phyloP scores from a whole-genome alignment of 345 rosid genomes.

The Ceriops decandra region DNA sequence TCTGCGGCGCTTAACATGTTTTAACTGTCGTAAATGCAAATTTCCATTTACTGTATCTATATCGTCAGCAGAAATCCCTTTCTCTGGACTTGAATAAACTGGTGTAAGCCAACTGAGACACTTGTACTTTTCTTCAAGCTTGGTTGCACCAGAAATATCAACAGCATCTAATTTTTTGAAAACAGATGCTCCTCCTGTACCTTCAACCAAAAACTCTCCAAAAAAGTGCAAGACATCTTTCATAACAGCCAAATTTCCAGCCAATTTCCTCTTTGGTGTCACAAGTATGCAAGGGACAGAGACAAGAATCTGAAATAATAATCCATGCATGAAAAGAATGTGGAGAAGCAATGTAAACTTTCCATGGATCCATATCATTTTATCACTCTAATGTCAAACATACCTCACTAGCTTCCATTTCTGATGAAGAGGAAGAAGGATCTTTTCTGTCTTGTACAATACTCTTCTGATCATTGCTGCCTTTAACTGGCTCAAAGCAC shows the following conservation, averaged over 20 bases:
- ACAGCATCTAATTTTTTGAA: slow-evolving; percentile 60
- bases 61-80: slow-evolving; percentile 40
- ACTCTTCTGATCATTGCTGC: slow-evolving; percentile 57
- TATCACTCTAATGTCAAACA: slow-evolving; percentile 13
- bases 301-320: slow-evolving; percentile 59
- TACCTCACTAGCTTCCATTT: slow-evolving; percentile 76
- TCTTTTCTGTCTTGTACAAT: slow-evolving; percentile 52
- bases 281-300: slow-evolving; percentile 82
- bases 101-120: slow-evolving; percentile 49
- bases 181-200: slow-evolving; percentile 82
- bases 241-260: slow-evolving; percentile 81
- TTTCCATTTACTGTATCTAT: slow-evolving; percentile 40
- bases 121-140: slow-evolving; percentile 59
- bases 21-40: slow-evolving; percentile 44
- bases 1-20: slow-evolving; percentile 74
- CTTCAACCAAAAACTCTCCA: slow-evolving; percentile 90
- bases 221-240: slow-evolving; percentile 80
- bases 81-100: slow-evolving; percentile 40
- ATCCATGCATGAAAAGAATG: slow-evolving; percentile 21
- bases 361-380: neutral
- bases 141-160: slow-evolving; percentile 45
- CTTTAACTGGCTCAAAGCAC: slow-evolving; percentile 43
- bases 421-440: slow-evolving; percentile 52
- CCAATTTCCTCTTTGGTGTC: slow-evolving; percentile 87
- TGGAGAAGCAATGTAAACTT: slow-evolving; percentile 3